phyloP scores from a whole-genome alignment of 441 rosid genomes.

The Pelargonium fulgidum region DNA sequence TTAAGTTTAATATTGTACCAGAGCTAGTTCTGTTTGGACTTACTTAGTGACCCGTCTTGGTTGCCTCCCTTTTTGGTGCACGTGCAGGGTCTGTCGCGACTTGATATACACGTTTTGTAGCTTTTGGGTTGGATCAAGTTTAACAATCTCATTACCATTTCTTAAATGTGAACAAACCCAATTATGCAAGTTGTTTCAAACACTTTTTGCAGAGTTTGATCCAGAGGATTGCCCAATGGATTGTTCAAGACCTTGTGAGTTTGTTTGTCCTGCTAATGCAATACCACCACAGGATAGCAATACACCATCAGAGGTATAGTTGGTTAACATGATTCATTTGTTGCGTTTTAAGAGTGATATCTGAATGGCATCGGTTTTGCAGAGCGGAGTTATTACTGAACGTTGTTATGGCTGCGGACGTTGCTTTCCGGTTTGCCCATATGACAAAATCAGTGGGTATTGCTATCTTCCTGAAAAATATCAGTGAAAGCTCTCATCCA shows the following conservation, averaged over 20 bases:
- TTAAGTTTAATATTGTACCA: too few species aligned
- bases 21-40: too few species aligned
- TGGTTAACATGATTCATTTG: conserved; percentile 7
- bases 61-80: too few species aligned
- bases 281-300: conserved; percentile 28
- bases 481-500: background rate
- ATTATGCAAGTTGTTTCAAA: too few species aligned
- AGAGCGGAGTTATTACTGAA: conserved; percentile 53
- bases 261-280: conserved; percentile 57
- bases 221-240: conserved; percentile 54
- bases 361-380: conserved; percentile 12
- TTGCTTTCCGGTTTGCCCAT: conserved; percentile 56
- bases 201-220: conserved; percentile 42
- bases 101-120: too few species aligned
- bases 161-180: too few species aligned
- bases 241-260: conserved; percentile 56
- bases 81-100: too few species aligned
- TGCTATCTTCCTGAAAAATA: background rate
- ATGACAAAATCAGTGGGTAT: conserved; percentile 48
- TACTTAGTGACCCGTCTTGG: too few species aligned
- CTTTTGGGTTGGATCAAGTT: too few species aligned
- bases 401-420: conserved; percentile 66
- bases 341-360: background rate
- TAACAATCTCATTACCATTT: too few species aligned
- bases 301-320: conserved; percentile 21